Evolutionary conservation across 305 asterid species (phyloP).

Genomic region (Rubia balearica): DNA sequence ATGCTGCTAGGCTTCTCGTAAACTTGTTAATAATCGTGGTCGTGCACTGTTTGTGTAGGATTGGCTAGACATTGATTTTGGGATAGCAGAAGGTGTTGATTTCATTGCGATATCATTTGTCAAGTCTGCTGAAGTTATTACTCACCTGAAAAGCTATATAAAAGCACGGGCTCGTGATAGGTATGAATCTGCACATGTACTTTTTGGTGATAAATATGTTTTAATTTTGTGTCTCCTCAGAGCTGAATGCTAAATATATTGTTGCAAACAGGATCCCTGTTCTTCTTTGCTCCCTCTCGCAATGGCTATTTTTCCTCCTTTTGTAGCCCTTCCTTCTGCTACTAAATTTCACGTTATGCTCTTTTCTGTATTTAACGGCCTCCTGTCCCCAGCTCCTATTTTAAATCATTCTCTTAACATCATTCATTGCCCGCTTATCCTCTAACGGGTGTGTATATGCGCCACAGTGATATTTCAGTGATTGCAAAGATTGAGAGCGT

Average conservation of each 20-base stretch:
- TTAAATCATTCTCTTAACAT: neutral
- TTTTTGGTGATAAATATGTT: neutral
- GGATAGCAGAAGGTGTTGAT: conserved; percentile 95
- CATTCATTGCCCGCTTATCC: neutral
- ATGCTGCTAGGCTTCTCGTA: neutral
- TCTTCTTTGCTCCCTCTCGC: neutral
- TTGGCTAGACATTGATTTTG: conserved; percentile 97
- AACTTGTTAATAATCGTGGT: conserved; percentile 20
- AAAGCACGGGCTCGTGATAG: conserved; percentile 92
- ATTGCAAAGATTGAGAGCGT: conserved; percentile 92
- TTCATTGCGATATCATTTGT: conserved; percentile 96
- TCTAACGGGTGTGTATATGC: conserved; percentile 15
- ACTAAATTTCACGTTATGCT: neutral
- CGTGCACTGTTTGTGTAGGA: conserved; percentile 44
- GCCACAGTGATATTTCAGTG: conserved; percentile 74
- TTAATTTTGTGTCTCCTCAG: neutral
- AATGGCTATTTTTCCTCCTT: conserved; percentile 1
- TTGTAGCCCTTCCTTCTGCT: neutral
- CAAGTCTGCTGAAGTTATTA: conserved; percentile 94
- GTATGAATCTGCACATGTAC: conserved; percentile 24
- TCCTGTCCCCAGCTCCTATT: neutral
- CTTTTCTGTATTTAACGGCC: neutral
- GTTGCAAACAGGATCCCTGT: neutral
- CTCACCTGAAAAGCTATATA: conserved; percentile 89
- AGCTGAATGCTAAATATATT: neutral